Evolutionary conservation across 2,329 filamentous ascomycete species (phyloP), one percentile per base, ranked within the genome.

Genomic region (Catunica adiposa): DNA sequence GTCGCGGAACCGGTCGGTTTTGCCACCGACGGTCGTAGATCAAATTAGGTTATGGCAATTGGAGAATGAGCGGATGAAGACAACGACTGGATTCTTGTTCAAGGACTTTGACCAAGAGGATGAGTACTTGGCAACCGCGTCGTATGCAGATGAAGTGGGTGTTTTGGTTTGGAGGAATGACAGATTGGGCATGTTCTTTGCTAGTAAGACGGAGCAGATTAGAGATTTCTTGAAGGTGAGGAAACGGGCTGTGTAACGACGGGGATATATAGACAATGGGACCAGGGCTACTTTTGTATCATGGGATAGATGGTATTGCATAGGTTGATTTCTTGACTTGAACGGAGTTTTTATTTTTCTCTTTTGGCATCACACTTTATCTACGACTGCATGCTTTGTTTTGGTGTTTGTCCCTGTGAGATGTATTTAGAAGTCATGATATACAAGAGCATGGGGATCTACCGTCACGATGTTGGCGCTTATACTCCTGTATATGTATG

Each of bases 11-110:
- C 75, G 74, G 59, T 85, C 89, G 1, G 79, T 95, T 15, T 76
- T 98, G 1, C 92, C 94, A 1, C 89, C 92, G 0, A 97, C 94
- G 0, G 92, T 98, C 15, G 87, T 96, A 60, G 92, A 98, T 68
- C 92, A 98, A 72, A 96, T 98, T 63, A 79, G 89, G 1, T 79
- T 98, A 20, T 98, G 92, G 92, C 90, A 98, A 71, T 82, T 97
- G 54, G 92, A 98, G 69, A 89, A 90, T 61, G 92, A 98, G 71
- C 79, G 92, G 53, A 94, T 98, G 79, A 86, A 85, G 66, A 81
- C 86, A 1, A 88, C 82, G 3, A 72, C 77, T 0, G 92, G 92
- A 0, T 97, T 88, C 66, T 67, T 97, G 26, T 94, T 98, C 73
- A 84, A 84, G 64, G 90, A 97, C 60, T 95, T 97, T 64, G 79